Evolutionary conservation across 2,329 filamentous ascomycete species (phyloP).

Genomic region (Aspergillus sp.): DNA sequence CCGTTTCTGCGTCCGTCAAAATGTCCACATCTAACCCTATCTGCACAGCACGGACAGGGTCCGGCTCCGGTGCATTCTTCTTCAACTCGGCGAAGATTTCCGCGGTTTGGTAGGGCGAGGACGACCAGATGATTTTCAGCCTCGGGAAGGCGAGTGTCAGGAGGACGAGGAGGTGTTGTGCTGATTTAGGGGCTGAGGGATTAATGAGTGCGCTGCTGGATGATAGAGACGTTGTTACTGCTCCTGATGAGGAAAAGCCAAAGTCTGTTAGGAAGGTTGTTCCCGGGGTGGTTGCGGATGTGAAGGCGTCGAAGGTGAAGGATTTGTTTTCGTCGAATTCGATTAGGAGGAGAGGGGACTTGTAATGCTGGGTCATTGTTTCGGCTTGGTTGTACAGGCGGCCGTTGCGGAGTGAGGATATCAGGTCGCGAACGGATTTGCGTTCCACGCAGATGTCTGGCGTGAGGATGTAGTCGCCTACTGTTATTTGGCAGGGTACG

Average conservation of each 20-base stretch:
- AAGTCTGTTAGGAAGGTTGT: slow-evolving; percentile 53
- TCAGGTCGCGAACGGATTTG: slow-evolving; percentile 88
- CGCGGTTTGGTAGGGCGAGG: slow-evolving; percentile 89
- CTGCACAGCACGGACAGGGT: slow-evolving; percentile 81
- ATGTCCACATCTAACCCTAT: slow-evolving; percentile 69
- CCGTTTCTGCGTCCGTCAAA: slow-evolving; percentile 17
- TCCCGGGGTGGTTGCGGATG: slow-evolving; percentile 40
- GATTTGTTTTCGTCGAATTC: slow-evolving; percentile 98
- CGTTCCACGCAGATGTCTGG: slow-evolving; percentile 91
- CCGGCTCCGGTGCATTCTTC: slow-evolving; percentile 82
- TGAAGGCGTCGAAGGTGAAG: slow-evolving; percentile 80
- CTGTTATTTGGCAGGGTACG: slow-evolving; percentile 92
- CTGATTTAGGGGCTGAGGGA: slow-evolving; percentile 65
- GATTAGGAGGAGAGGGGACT: slow-evolving; percentile 84
- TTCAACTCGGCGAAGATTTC: slow-evolving; percentile 96
- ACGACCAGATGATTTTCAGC: slow-evolving; percentile 90
- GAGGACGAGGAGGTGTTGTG: slow-evolving; percentile 89
- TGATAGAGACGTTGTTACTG: slow-evolving; percentile 51
- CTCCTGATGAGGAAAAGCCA: slow-evolving; percentile 43
- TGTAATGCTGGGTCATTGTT: slow-evolving; percentile 92
- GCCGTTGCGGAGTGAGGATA: slow-evolving; percentile 87
- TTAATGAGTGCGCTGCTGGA: slow-evolving; percentile 63
- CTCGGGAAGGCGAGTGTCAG: slow-evolving; percentile 88
- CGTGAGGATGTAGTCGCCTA: slow-evolving; percentile 92
- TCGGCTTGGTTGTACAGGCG: slow-evolving; percentile 90